Evolutionary conservation across 1,284 basidiomycete species (phyloP), one percentile per base, ranked within the genome.

Genomic region (Puccinia polysora): DNA sequence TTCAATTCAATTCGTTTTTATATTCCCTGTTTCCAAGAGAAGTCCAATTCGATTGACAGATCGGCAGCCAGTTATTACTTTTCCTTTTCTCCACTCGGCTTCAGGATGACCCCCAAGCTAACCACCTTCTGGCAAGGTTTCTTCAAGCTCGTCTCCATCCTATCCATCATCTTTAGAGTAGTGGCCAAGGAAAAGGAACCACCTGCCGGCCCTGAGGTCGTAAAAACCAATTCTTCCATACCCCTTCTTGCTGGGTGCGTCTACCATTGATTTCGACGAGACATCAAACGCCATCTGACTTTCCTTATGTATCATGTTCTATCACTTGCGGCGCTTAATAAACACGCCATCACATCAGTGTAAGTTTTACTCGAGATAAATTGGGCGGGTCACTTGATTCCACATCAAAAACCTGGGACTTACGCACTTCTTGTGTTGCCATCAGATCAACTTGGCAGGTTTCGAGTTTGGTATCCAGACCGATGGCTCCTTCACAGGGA

Each of bases 401-500:
- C 47, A 1, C 36, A 60, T 25, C 14, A 28, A 1, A 34, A 18
- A 23, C 34, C 1, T 30, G 1, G 36, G 15, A 18, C 25, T 8
- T 4, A 25, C 18, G 20, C 2, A 18, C 15, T 40, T 20, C 43
- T 45, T 4, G 38, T 45, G 25, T 28, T 18, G 2, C 15, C 32
- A 59, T 43, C 12, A 64, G 62, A 50, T 64, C 30, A 69, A 69
- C 56, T 36, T 69, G 18, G 30, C 67, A 34, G 67, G 67, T 30
- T 50, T 59, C n/a, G 67, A 69, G 3, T 69, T 69, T 28, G 67
- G 67, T 2, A 34, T 23, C 2, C 38, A 58, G 28, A 49, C 12
- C n/a, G 23, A 59, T 40, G 67, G 67, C 1, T 10, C 5, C 3
- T 43, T 59, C 30, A 34, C 4, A 15, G 6, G 8, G 1, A n/a